Evolutionary conservation across 208 protist genomes (phyloP).

Genomic region (Porcisia hertigi): DNA sequence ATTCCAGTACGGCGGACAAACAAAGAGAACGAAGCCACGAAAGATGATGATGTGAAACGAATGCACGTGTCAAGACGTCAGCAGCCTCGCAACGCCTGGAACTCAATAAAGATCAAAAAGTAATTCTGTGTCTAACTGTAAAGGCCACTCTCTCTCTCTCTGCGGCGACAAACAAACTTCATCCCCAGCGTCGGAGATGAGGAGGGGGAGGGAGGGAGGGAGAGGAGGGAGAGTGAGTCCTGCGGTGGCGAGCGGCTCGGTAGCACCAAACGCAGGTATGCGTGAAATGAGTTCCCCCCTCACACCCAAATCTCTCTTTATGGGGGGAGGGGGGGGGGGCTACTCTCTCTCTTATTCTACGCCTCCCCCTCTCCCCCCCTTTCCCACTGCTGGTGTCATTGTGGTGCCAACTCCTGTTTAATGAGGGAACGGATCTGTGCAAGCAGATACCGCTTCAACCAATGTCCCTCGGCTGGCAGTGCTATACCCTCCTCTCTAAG

Average conservation of each 20-base stretch:
- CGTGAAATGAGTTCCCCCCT: not conserved
- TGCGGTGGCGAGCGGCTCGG: not conserved
- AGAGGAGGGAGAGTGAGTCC: not conserved
- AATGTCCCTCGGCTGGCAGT: constrained; percentile 17
- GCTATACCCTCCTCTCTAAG: constrained; percentile 41
- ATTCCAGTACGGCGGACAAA: no score
- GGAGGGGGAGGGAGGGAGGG: not conserved
- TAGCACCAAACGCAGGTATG: not conserved
- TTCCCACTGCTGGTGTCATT: not conserved
- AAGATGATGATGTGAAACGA: no score
- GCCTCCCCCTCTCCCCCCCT: not conserved
- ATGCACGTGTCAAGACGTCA: no score
- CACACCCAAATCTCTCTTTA: not conserved
- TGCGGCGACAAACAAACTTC: not conserved
- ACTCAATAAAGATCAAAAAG: no score
- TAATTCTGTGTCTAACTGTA: not conserved
- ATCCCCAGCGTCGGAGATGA: not conserved
- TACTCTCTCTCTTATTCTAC: not conserved
- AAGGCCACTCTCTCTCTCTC: not conserved
- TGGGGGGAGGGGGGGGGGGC: no score
- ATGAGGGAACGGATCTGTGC: constrained; percentile 47
- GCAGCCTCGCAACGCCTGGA: no score
- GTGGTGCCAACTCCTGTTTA: constrained; percentile 8
- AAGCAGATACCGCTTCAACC: constrained; percentile 62
- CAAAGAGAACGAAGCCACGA: no score